Evolutionary conservation across 2,329 filamentous ascomycete genomes (phyloP), one percentile per base, ranked within the genome.

Genomic region (Karstenula rhodostoma): DNA sequence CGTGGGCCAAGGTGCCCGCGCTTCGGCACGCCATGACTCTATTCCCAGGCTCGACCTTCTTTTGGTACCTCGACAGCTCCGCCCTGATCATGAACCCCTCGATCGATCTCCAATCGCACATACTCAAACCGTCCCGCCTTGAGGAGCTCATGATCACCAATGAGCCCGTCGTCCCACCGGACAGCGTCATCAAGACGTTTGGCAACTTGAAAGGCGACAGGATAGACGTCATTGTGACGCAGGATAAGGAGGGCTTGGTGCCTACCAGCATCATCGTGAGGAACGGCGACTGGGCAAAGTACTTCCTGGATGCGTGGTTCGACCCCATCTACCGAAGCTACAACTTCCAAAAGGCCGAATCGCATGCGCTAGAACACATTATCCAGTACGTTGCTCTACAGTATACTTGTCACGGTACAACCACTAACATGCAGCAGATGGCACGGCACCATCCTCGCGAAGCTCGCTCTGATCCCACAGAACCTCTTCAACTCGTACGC

Each of bases 111-210:
- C 88, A 93, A 66, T 83, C 87, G 1, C 86, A 92, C 69, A 79
- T 99, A 42, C 87, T 96, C 77, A 82, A 87, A 12, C 80, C 88
- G 12, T 81, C 82, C 55, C 86, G 83, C 58, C 84, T 99, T 50
- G 90, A 96, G 72, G 83, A 83, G 23, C 77, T 91, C 58, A 97
- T 98, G 92, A 87, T 95, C 69, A 90, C 89, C 75, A 91, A 97
- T 77, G 85, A 89, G 56, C 88, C 95, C 6, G 88, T 99, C 53
- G 94, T 98, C 9, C 95, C 94, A 2, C 95, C 96, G 0, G 93
- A 97, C 79, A 96, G 93, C 80, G 94, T 99, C 70, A 98, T 99
- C 81, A 94, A 92, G 82, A 98, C 96, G 0, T 97, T 96, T 75
- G 82, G 86, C 17, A 90, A 96, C 73, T 82, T 97, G n/a, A 88